Evolutionary conservation across 164 flowering plant genomes (phyloP), one percentile per base, ranked within the genome.

Genomic region (Sextonia rubra): DNA sequence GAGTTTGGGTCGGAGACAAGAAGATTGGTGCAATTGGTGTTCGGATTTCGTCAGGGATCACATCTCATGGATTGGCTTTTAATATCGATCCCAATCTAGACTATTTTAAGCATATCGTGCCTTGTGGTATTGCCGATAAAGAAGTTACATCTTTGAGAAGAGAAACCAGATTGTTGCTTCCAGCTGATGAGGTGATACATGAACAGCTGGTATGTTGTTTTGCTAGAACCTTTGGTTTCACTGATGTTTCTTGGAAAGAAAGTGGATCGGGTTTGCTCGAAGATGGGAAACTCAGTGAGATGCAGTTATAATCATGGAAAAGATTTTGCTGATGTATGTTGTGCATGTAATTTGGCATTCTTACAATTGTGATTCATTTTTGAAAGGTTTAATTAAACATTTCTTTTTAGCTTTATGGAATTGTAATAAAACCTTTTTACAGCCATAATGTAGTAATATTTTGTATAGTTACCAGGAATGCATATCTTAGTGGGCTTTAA

Each of bases 1-100:
- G 97, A 27, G 93, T 93, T 60, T 93, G 96, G 98, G 96, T 95
- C 48, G 98, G 86, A 66, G 90, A 89, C 29, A 80, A 88, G 78
- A 94, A 92, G 86, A 89, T 92, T 61, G 99, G 99, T 56, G 98
- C 99, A 1, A 91, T 95, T 74, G 98, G 99, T 49, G 99, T 95
- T 69, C 81, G 84, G 14, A 90, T 95, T 74, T 89, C 95, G 9
- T 81, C 90, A 29, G 96, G 97, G 30, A 82, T 95, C 69, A 91
- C 98, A 5, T 94, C 94, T 64, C 99, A 94, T 80, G 98, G 99
- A 18, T 72, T 94, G 84, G 97, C 98, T 8, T 94, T 91, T 76
- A 94, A 94, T 71, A 89, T 94, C 47, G 85, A 92, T 84, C 98
- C 98, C 18, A 94, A 94, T 86, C 48, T 95, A 76, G 81, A 71